Conservation (phyloP, 177 flowering plant genomes). For the Vitis hybrid region DNA sequence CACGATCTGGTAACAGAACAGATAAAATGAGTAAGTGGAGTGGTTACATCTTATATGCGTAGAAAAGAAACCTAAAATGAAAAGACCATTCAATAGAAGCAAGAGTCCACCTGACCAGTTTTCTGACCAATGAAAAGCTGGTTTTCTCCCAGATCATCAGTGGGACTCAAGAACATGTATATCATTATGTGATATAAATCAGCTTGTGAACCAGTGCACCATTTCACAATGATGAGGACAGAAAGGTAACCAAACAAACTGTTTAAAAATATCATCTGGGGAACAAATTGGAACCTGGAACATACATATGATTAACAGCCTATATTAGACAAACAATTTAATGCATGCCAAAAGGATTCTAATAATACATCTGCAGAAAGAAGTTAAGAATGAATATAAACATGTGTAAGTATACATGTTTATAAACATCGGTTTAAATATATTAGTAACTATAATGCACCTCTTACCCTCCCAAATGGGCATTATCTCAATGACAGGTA, state of each 20-base stretch:
- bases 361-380: not conserved
- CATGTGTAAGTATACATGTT: not conserved
- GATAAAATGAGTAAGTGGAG: conserved; percentile 1
- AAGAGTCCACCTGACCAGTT: conserved; percentile 29
- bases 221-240: conserved; percentile 78
- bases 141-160: conserved; percentile 95
- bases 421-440: not conserved
- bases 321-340: not conserved
- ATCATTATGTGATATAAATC: conserved; percentile 93
- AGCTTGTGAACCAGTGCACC: conserved; percentile 96
- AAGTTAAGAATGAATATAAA: not conserved
- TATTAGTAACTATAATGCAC: too few species aligned
- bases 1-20: conserved; percentile 50
- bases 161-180: conserved; percentile 96
- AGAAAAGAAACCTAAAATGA: not conserved
- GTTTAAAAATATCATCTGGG: conserved; percentile 93
- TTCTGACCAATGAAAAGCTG: conserved; percentile 70
- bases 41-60: not conserved
- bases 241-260: conserved; percentile 95
- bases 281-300: conserved; percentile 88
- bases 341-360: not conserved
- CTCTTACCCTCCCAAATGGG: too few species aligned
- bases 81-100: not conserved
- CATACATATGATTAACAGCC: conserved; percentile 7
- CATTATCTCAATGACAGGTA: too few species aligned